Base-by-base conservation (phyloP, 1,284 basidiomycete species). In the Tylopilus sp. region DNA sequence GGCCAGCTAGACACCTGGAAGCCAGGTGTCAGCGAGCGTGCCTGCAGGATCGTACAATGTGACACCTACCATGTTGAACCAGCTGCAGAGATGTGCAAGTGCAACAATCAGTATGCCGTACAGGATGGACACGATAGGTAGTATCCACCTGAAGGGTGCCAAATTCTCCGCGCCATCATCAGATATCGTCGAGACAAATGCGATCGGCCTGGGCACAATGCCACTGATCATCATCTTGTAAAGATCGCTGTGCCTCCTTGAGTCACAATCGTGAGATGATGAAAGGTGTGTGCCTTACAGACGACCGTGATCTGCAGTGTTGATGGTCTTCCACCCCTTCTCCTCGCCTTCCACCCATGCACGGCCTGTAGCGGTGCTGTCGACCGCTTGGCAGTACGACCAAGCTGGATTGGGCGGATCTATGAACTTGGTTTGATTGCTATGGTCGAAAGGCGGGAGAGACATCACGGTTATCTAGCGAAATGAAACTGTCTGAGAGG, bases 191-290 rank as follows among this genome's bases (percentile, higher is more conserved):
- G 91, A 91, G 7, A 92, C 85, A 67, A 93, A 91, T 0, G 88
- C 91, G 61, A 93, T 84, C 4, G 91, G 91, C 53, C 92, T 82
- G 0, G 91, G 91, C 26, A 83, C 82, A 53, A 91, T 84, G 5
- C 87, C 88, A n/a, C 85, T 85, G 29, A 87, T 84, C 79, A 91
- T 79, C 64, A 91, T 72, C 55, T 79, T 74, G 70, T 88, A 86
- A 6, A 85, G 36, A 59, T 77, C 72, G 57, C 83, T 82, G 63
- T 26, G 54, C 26, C 9, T 18, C 15, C 12, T 44, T 26, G 16
- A 13, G 38, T 19, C 29, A 44, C 38, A 26, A 7, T 12, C 18
- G 9, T 38, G 26, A 36, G 9, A 39, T 19, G 19, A 44, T 22
- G 9, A 5, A 29, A 15, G 1, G 39, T 4, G 24, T 36, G 61